These are phyloP conservation scores for Aspergillus puulaauensis DNA, from an alignment of 2,329 filamentous ascomycete species.

Conservation along the genomic window DNA sequence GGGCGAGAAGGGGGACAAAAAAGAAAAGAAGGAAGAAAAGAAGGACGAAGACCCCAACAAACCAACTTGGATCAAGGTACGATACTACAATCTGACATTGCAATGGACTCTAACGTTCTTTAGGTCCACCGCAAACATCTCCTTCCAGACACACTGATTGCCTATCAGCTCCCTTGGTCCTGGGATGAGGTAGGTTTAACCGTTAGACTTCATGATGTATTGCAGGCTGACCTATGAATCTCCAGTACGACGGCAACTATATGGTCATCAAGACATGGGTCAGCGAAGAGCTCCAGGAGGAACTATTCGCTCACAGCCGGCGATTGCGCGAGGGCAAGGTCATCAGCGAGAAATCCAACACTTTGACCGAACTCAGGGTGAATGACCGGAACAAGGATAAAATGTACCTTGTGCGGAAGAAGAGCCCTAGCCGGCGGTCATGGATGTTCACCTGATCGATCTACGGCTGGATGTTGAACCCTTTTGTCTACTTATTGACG, in stretches of 20 bases:
- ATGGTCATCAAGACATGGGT: slow-evolving; percentile 74
- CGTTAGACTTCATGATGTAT: background rate
- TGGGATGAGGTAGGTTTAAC: slow-evolving; percentile 44
- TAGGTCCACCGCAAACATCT: slow-evolving; percentile 49
- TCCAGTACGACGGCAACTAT: slow-evolving; percentile 62
- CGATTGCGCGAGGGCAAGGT: slow-evolving; percentile 57
- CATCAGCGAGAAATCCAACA: slow-evolving; percentile 34
- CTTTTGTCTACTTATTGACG: background rate
- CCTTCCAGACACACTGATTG: slow-evolving; percentile 46
- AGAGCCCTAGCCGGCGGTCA: slow-evolving; percentile 35
- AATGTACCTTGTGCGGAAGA: slow-evolving; percentile 48
- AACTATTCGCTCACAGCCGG: slow-evolving; percentile 70
- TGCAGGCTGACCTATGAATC: background rate
- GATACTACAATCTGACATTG: background rate
- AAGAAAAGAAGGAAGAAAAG: slow-evolving; percentile 39
- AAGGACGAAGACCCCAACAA: slow-evolving; percentile 26
- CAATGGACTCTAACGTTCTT: slow-evolving; percentile 9
- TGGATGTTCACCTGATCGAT: slow-evolving; percentile 37
- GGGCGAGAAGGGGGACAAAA: slow-evolving; percentile 31
- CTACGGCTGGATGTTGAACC: background rate
- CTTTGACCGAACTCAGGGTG: slow-evolving; percentile 42
- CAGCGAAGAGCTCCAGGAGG: slow-evolving; percentile 67
- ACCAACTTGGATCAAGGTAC: slow-evolving; percentile 46
- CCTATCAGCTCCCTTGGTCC: slow-evolving; percentile 48
- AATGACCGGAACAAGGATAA: slow-evolving; percentile 45